phyloP scores from a whole-genome alignment of 805 yeast genomes.

The Brettanomyces sp. region DNA sequence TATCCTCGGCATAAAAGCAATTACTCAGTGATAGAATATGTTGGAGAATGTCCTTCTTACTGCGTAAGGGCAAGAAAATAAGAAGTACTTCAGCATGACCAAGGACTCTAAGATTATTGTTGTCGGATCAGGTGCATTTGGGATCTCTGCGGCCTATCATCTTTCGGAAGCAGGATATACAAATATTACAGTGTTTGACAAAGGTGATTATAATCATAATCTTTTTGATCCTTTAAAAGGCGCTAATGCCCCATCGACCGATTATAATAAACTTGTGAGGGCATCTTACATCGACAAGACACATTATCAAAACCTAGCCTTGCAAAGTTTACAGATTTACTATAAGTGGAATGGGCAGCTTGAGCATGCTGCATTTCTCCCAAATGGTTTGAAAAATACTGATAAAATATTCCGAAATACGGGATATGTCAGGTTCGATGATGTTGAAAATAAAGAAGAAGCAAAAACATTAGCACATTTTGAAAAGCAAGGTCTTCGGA shows the following conservation, averaged over 20 bases:
- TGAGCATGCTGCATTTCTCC: slow-evolving; percentile 8
- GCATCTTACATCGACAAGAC: slow-evolving; percentile 29
- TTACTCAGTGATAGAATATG: no score
- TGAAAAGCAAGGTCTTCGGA: slow-evolving; percentile 17
- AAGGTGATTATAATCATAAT: slow-evolving; percentile 21
- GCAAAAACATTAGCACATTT: slow-evolving; percentile 7
- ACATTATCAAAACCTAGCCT: slow-evolving; percentile 25
- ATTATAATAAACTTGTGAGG: slow-evolving; percentile 30
- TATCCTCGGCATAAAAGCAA: no score
- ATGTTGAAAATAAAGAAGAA: slow-evolving; percentile 10
- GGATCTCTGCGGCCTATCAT: slow-evolving; percentile 40
- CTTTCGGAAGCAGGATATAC: slow-evolving; percentile 28
- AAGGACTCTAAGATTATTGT: slow-evolving; percentile 25
- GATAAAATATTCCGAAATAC: slow-evolving; percentile 3
- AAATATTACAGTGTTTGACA: slow-evolving; percentile 30
- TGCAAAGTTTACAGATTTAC: slow-evolving; percentile 19
- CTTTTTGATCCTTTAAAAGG: slow-evolving; percentile 27
- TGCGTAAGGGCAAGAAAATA: no score
- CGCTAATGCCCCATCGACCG: slow-evolving; percentile 32
- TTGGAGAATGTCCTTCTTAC: no score
- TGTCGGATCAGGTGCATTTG: slow-evolving; percentile 50
- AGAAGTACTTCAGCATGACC: not conserved
- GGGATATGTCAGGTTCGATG: slow-evolving; percentile 17
- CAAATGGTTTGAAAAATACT: slow-evolving; percentile 11
- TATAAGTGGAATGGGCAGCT: slow-evolving; percentile 12